Evolutionary conservation across 169 alveolate genomes (phyloP), one percentile per base, ranked within the genome.

Genomic region (Eimeria zaria): DNA sequence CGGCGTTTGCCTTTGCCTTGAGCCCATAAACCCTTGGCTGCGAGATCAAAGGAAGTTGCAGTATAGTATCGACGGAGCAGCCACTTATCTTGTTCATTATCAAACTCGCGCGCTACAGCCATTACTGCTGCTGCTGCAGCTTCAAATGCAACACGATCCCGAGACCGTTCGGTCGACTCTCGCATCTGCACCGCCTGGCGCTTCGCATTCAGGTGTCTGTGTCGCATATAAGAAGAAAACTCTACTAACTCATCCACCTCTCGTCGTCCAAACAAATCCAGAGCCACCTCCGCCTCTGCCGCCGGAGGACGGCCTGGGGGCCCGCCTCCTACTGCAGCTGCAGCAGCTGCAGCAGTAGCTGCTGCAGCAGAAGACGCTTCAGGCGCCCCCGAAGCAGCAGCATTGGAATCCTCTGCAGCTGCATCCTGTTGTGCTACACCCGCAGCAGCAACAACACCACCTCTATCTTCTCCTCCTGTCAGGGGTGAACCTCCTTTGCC

Each of bases 111-210:
- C 16, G 96, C 96, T 22, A 48, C 74, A n/a, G 89, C 89, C 30
- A 62, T n/a, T n/a, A 39, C 89, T 36, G 78, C 81, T 36, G 81
- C 96, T 51, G 96, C 81, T 14, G 96, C 96, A 6, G 96, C 96
- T n/a, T 39, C 89, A 46, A 55, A 64, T 0, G 89, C 64, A 12
- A 93, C 85, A 0, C 94, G 71, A 55, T 93, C 96, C n/a, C 96
- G 44, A 22, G 95, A 93, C 36, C 94, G 84, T 58, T 93, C 90
- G n/a, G 92, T 87, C 27, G 96, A 74, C 71, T 69, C 88, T 55
- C 95, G 87, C 96, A 93, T 93, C 48, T 88, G 96, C 93, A 39
- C 95, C 16, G 94, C 93, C 33, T 93, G 92, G 62, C 89, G 92
- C 94, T 78, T 78, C 55, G 83, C 87, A 11, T 62, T 74, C 67